Evolutionary conservation across 805 yeast genomes (phyloP), one percentile per base, ranked within the genome.

Genomic region (Aciculoconidium aculeatum): DNA sequence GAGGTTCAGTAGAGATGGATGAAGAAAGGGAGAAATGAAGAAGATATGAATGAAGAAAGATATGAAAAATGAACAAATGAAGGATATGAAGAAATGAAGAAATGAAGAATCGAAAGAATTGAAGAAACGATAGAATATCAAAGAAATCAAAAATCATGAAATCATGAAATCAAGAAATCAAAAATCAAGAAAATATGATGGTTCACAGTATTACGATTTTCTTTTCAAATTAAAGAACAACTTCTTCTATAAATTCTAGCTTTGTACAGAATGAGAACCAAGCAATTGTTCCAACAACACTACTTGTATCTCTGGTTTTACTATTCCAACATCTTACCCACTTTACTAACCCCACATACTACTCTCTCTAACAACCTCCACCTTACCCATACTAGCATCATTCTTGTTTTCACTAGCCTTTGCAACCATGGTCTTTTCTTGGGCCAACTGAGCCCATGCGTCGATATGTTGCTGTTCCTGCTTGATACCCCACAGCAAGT

Each of bases 371-470:
- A 42, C 31, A 25, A 25, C 35, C 14, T 39, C 46, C 14, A 27
- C 37, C 13, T 27, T 35, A 12, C 37, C 36, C 24, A 33, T 36
- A 11, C 32, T 21, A 11, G 39, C 32, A 13, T 27, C 36, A 19
- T 27, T 25, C 32, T 30, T 31, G 2, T 41, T 40, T 28, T 51
- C 45, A 22, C 58, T 70, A 17, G 83, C 82, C 34, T 66, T 64
- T 28, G 64, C 49, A 17, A 71, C 51, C 52, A 72, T 70, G 11
- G 94, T 77, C 40, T 70, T 70, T 48, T 73, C 77, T 17, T 65
- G 57, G 9, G 94, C 95, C 35, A 76, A 74, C 30, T 54, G 61
- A 42, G 73, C 76, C 95, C 96, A 90, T 37, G 70, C 64, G 35
- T 75, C 80, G 29, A 90, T 69, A 23, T 71, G 70, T 40, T 64